phyloP scores from a whole-genome alignment of 2,329 filamentous ascomycete genomes.

The Zalaria sp. region DNA sequence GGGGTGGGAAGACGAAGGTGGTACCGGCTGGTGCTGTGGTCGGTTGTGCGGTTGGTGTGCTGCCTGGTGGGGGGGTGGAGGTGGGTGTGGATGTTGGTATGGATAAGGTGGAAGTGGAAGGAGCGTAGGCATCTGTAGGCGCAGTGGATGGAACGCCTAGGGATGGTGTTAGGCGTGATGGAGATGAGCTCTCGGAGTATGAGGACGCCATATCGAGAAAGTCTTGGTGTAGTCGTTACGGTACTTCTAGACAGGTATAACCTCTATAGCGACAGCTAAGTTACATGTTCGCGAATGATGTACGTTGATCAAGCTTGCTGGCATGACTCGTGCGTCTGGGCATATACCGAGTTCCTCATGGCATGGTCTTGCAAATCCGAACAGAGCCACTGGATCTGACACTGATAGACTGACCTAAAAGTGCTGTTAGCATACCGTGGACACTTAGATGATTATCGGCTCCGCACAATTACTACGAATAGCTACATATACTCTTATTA shows the following conservation, averaged over 20 bases:
- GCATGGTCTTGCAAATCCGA: too few relatives aligned
- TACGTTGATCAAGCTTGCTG: too few relatives aligned
- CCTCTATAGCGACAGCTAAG: too few relatives aligned
- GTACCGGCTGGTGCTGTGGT: conserved; percentile 4
- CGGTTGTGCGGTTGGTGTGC: conserved; percentile 3
- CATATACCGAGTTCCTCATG: too few relatives aligned
- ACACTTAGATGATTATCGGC: too few relatives aligned
- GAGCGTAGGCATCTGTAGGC: neutral
- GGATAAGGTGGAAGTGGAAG: neutral
- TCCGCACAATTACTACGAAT: too few relatives aligned
- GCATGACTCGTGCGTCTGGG: too few relatives aligned
- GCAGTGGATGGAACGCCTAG: neutral
- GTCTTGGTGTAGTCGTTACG: neutral
- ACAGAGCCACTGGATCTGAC: too few relatives aligned
- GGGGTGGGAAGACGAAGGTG: conserved; percentile 27
- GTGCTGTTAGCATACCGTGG: too few relatives aligned
- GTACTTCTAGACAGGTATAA: neutral
- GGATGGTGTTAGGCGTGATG: neutral
- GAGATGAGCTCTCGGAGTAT: neutral
- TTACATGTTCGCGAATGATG: too few relatives aligned
- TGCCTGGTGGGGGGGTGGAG: neutral
- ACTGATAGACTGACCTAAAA: too few relatives aligned
- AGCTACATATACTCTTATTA: too few relatives aligned
- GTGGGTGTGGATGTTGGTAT: conserved; percentile 1
- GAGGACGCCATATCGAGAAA: neutral